Percentiles rank a stretch among this genome's conserved stretches.
These are phyloP conservation scores for Athelia sp. DNA, from an alignment of 1,284 basidiomycete species.

Conservation along the genomic window DNA sequence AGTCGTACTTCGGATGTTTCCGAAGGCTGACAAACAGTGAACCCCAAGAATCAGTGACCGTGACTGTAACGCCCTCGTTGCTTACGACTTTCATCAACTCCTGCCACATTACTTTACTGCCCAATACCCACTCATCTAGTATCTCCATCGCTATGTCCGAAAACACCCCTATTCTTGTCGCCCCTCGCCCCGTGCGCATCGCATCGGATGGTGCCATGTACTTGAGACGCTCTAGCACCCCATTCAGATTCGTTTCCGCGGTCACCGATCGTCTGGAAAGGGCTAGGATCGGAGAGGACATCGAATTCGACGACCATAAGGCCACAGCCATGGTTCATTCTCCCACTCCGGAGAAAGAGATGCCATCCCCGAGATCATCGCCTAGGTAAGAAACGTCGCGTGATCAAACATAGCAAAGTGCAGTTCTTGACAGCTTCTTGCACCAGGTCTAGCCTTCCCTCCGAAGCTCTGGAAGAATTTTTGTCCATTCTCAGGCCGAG, in stretches of 20 bases:
- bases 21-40: no score
- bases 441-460: constrained; percentile 49
- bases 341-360: constrained; percentile 37
- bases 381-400: constrained; percentile 41
- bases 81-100: no score
- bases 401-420: background rate
- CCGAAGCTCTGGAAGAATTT: constrained; percentile 79
- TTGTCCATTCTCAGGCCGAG: constrained; percentile 69
- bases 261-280: constrained; percentile 36
- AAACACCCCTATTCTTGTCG: constrained; percentile 66
- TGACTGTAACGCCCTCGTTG: no score
- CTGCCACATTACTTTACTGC: no score
- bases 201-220: constrained; percentile 24
- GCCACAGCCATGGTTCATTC: constrained; percentile 20
- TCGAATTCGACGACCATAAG: constrained; percentile 33
- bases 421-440: background rate
- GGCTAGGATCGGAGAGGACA: constrained; percentile 38
- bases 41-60: no score
- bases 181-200: constrained; percentile 70
- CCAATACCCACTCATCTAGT: no score
- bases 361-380: constrained; percentile 46
- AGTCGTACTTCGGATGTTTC: no score
- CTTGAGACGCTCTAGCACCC: constrained; percentile 33
- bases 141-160: background rate
- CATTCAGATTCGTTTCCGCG: constrained; percentile 36